A percentile compares a stretch with the other conserved stretches of the same genome.
These are phyloP conservation scores for Trametes sp. DNA, from an alignment of 1,284 basidiomycete genomes.

Conservation along the genomic window DNA sequence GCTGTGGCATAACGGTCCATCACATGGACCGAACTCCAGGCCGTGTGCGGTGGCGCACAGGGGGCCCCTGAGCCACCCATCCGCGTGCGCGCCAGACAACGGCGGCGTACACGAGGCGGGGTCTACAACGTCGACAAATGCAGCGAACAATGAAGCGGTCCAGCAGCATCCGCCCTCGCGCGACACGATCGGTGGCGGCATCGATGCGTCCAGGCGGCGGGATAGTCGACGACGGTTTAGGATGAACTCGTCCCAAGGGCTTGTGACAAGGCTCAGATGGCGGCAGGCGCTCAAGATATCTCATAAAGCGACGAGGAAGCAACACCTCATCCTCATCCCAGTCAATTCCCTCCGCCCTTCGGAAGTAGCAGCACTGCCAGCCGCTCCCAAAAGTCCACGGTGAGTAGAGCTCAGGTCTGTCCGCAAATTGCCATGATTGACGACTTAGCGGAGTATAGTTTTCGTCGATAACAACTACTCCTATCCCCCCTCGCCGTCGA, in stretches of 20 bases:
- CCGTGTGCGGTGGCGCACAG: no score
- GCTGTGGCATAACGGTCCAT: no score
- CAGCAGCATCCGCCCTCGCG: background rate
- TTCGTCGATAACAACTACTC: no score
- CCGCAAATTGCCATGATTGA: no score
- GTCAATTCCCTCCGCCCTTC: no score
- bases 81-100: background rate
- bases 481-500: no score
- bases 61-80: background rate
- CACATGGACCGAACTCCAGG: no score
- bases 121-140: background rate
- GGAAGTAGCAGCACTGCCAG: no score
- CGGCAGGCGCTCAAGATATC: background rate
- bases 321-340: no score
- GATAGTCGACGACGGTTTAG: background rate
- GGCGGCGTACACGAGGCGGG: conserved; percentile 1
- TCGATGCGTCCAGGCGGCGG: background rate
- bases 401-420: no score
- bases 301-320: background rate
- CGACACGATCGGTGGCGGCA: background rate
- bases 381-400: no score
- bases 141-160: background rate
- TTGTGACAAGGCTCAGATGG: background rate
- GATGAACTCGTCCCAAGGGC: background rate
- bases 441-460: no score